phyloP scores from a whole-genome alignment of 129 eudicot species.

The Lonicera japonica region DNA sequence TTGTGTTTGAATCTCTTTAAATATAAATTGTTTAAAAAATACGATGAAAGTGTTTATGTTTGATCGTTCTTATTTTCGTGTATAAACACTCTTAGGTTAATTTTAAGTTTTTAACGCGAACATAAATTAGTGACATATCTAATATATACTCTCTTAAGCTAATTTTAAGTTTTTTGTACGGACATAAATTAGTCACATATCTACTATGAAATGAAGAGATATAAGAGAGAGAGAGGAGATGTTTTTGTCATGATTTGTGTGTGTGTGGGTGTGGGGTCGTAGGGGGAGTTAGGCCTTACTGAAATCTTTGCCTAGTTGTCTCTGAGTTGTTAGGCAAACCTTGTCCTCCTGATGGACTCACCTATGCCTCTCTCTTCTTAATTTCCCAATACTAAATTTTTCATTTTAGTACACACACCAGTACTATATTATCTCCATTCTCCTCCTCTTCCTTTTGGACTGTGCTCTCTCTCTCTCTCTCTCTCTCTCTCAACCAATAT shows the following conservation, averaged over 20 bases:
- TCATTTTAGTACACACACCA: not conserved
- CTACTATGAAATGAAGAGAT: too few relatives aligned
- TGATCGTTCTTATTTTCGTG: too few relatives aligned
- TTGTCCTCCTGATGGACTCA: conserved; percentile 17
- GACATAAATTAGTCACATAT: too few relatives aligned
- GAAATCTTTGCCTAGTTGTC: conserved; percentile 23
- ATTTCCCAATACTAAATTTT: conserved; percentile 13
- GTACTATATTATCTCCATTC: not conserved
- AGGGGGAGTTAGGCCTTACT: conserved; percentile 11
- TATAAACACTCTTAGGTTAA: too few relatives aligned
- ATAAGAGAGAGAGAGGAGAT: conserved; percentile 12
- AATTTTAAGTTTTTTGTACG: too few relatives aligned
- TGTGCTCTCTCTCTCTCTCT: conserved; percentile 3
- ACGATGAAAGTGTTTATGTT: too few relatives aligned
- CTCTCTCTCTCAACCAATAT: not conserved
- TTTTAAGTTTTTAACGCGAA: too few relatives aligned
- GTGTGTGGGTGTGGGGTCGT: conserved; percentile 9
- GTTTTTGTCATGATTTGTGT: conserved; percentile 25
- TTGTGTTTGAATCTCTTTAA: too few relatives aligned
- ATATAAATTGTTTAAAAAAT: too few relatives aligned
- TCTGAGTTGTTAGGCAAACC: conserved; percentile 15
- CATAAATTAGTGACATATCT: too few relatives aligned
- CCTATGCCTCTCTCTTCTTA: conserved; percentile 22
- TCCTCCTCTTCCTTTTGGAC: not conserved
- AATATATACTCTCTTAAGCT: too few relatives aligned